A percentile compares a stretch with the other conserved stretches of the same genome.
phyloP scores from a whole-genome alignment of 1,284 basidiomycete species.

The Ceratobasidium sp. region DNA sequence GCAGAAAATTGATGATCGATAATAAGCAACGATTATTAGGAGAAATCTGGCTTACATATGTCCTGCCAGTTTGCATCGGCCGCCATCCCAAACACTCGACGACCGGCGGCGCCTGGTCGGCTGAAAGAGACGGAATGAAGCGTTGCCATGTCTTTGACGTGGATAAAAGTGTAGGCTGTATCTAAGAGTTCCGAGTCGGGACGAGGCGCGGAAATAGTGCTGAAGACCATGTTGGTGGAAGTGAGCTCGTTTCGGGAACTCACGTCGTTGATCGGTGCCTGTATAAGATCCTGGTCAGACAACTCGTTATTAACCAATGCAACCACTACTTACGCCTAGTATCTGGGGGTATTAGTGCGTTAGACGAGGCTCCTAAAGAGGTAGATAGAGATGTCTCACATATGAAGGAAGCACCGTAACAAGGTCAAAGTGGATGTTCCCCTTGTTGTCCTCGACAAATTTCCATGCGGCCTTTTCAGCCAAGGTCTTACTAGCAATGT shows the following conservation, averaged over 20 bases:
- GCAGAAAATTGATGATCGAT: neutral
- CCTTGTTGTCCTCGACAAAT: conserved; percentile 54
- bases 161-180: neutral
- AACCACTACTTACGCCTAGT: neutral
- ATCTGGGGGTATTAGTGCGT: neutral
- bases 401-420: conserved; percentile 48
- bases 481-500: conserved; percentile 56
- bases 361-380: neutral
- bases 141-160: conserved; percentile 21
- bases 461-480: conserved; percentile 57
- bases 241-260: conserved; percentile 10
- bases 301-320: neutral
- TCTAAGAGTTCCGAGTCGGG: conserved; percentile 8
- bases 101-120: conserved; percentile 8
- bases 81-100: conserved; percentile 5
- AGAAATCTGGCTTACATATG: conserved; percentile 11
- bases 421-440: conserved; percentile 45
- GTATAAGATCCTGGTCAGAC: neutral
- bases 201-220: neutral
- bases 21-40: neutral
- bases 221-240: conserved; percentile 9
- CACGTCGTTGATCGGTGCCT: conserved; percentile 20
- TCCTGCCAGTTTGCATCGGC: conserved; percentile 23
- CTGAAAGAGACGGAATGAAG: conserved; percentile 15
- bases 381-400: conserved; percentile 16